Conservation (phyloP, 305 asterid species). For the Striga hermonthica region DNA sequence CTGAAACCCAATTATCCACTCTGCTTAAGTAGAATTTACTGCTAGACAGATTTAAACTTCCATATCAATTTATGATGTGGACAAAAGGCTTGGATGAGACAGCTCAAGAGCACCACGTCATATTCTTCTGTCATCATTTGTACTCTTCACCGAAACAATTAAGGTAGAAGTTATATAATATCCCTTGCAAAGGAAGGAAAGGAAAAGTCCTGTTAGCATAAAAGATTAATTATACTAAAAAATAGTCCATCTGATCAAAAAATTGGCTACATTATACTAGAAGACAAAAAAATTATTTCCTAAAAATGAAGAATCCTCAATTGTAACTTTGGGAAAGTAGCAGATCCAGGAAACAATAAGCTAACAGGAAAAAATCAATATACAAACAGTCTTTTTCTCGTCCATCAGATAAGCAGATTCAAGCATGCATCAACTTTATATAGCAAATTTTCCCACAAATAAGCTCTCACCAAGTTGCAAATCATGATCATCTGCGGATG, state of each 20-base stretch:
- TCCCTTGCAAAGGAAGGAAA: conserved; percentile 5
- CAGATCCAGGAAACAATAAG: conserved; percentile 6
- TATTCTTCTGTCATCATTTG: not conserved
- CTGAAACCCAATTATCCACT: not conserved
- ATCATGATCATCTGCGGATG: conserved; percentile 69
- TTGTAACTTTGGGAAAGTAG: not conserved
- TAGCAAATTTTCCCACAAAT: conserved; percentile 12
- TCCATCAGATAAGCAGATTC: not conserved
- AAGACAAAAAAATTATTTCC: not conserved
- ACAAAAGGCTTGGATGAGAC: not conserved
- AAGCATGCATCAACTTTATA: conserved; percentile 1
- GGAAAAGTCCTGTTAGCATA: not conserved
- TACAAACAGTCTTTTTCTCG: not conserved
- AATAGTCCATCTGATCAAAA: not conserved
- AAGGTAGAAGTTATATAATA: not conserved
- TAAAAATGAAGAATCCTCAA: not conserved
- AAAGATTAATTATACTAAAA: not conserved
- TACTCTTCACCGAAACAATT: not conserved
- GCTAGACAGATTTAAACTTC: not conserved
- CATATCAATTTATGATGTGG: not conserved
- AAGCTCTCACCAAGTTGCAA: conserved; percentile 52
- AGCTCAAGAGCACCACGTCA: not conserved
- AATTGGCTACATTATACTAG: not conserved
- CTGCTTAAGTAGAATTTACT: not conserved
- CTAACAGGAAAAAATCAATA: not conserved